Conservation (phyloP, 1,139 yeast genomes). For the Blastobotrys malaysiensis region DNA sequence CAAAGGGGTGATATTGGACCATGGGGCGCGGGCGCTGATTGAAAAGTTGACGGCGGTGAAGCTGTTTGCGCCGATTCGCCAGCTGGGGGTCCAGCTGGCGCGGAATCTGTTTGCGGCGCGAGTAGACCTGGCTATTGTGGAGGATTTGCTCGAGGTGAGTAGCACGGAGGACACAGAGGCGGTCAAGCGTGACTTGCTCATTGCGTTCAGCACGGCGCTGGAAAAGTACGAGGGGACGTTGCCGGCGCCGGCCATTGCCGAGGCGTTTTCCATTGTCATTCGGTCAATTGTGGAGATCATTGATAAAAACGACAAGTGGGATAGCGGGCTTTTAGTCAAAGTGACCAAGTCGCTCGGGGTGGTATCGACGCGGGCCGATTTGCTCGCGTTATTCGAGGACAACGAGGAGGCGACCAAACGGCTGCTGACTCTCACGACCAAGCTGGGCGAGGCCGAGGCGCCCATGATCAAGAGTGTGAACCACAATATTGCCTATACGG, state of each 20-base stretch:
- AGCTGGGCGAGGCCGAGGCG: not conserved
- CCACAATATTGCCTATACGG: not conserved
- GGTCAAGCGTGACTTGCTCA: not conserved
- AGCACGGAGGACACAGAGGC: not conserved
- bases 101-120: not conserved
- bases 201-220: not conserved
- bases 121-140: not conserved
- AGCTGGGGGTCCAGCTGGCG: constrained; percentile 10
- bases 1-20: constrained; percentile 9
- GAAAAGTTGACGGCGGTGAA: constrained; percentile 16
- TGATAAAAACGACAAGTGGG: constrained; percentile 8
- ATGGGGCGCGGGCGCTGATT: constrained; percentile 17
- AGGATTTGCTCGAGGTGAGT: not conserved
- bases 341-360: constrained; percentile 20
- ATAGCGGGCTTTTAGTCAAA: constrained; percentile 13
- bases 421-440: constrained; percentile 6
- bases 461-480: not conserved
- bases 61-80: constrained; percentile 15
- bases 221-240: not conserved
- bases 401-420: constrained; percentile 3
- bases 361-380: constrained; percentile 12
- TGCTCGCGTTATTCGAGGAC: not conserved
- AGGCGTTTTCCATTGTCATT: not conserved
- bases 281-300: not conserved
- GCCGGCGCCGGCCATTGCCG: not conserved